Evolutionary conservation across 108 stramenopile species (phyloP), one percentile per base, ranked within the genome.

Genomic region (Craspedostauros australis): DNA sequence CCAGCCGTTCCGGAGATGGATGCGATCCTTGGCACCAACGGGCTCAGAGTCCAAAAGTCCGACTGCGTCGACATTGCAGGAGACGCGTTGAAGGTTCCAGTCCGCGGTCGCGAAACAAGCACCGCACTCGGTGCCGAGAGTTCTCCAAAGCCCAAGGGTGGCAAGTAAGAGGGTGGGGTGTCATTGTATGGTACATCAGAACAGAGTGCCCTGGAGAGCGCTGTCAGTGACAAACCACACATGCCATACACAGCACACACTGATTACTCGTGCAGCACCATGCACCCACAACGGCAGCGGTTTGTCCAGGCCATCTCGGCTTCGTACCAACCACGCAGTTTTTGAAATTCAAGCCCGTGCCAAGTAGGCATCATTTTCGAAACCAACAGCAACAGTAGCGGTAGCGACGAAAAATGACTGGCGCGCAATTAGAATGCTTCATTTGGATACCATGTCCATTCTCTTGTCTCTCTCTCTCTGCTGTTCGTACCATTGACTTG

Each of bases 21-120:
- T 73, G 88, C 84, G 42, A 91, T 95, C 43, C 68, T 86, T 12
- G 88, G 82, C 43, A 89, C 86, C 0, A 66, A 77, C 39, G 85
- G 85, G 14, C 67, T 88, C 5, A 82, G 87, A 14, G 86, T 93
- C 24, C 57, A 53, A n/a, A 66, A 83, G 47, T 77, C 80, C 7
- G 68, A 69, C 60, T 85, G 88, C 33, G 28, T 81, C 14, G 84
- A 89, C 39, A 64, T 88, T 28, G 54, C 79, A 25, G 76, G 50
- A 0, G 76, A 76, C 51, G 68, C 75, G 23, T 46, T 84, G 20
- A 73, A 73, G 26, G 14, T 36, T 9, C 34, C 34, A 36, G 34
- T 14, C 34, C 9, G 9, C 11, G 34, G 14, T 36, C 11, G 14
- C 14, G 14, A 14, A 14, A 36, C 34, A 11, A 36, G 34, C 14